Conservation (phyloP, 768 basidiomycete genomes). For the Gautieria morchelliformis region DNA sequence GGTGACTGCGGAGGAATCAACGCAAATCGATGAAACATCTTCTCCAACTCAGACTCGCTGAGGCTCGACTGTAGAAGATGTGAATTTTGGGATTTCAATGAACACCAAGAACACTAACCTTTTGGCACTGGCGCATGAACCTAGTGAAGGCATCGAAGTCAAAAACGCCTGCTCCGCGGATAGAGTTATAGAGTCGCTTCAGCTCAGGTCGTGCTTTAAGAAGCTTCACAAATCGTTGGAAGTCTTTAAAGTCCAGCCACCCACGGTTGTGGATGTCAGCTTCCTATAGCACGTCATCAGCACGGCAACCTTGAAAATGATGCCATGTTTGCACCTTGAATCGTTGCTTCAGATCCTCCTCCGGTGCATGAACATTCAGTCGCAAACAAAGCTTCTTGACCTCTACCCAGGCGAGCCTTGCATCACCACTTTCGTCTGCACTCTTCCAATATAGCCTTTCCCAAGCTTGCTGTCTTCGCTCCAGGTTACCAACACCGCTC, state of each 20-base stretch:
- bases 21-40: constrained; percentile 32
- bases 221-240: constrained; percentile 72
- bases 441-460: constrained; percentile 77
- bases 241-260: constrained; percentile 68
- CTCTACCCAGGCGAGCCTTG: constrained; percentile 59
- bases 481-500: constrained; percentile 35
- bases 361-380: constrained; percentile 53
- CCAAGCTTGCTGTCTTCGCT: constrained; percentile 63
- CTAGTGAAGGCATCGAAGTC: constrained; percentile 31
- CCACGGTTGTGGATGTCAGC: constrained; percentile 48
- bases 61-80: constrained; percentile 22
- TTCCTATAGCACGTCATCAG: constrained; percentile 31
- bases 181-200: constrained; percentile 46
- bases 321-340: constrained; percentile 39
- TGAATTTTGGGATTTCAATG: constrained; percentile 26
- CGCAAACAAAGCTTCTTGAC: constrained; percentile 62
- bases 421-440: constrained; percentile 52
- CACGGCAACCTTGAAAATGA: not conserved
- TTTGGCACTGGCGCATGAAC: constrained; percentile 46
- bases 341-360: constrained; percentile 41
- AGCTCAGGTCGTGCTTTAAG: constrained; percentile 83
- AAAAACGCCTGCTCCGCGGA: constrained; percentile 27
- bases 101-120: constrained; percentile 24
- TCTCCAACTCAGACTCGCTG: constrained; percentile 20
- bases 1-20: constrained; percentile 9